Percentiles rank a stretch among this genome's conserved stretches.
Evolutionary conservation across 345 rosid species (phyloP).

Genomic region (Ricinus communis): DNA sequence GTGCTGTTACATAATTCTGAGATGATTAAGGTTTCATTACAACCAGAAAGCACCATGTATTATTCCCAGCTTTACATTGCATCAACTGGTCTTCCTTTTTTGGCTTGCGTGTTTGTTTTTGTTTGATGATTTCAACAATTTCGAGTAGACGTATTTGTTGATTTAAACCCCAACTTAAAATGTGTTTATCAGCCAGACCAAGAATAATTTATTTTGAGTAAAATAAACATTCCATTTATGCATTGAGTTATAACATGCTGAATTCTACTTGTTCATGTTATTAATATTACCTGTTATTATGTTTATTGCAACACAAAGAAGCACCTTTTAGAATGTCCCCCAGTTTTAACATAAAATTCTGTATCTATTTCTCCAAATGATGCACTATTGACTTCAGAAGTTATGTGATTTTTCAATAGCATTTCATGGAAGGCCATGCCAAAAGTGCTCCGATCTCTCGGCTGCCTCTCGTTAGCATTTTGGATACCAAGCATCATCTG

Average conservation of each 20-base stretch:
- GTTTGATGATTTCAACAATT: background rate
- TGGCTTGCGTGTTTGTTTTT: background rate
- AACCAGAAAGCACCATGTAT: too few relatives aligned
- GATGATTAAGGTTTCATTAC: too few relatives aligned
- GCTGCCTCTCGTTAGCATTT: conserved; percentile 73
- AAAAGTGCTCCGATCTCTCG: conserved; percentile 91
- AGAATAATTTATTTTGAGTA: background rate
- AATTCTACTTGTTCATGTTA: background rate
- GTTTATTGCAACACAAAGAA: background rate
- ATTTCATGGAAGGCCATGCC: conserved; percentile 99
- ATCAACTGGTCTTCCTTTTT: background rate
- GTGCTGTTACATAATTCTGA: too few relatives aligned
- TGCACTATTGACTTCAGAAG: conserved; percentile 11
- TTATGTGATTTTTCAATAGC: conserved; percentile 50
- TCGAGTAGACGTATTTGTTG: too few relatives aligned
- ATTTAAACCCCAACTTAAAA: too few relatives aligned
- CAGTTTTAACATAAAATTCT: background rate
- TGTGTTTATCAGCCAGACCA: too few relatives aligned
- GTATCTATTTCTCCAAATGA: background rate
- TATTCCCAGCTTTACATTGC: background rate
- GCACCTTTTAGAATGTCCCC: background rate
- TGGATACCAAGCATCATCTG: conserved; percentile 67
- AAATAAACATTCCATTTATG: background rate
- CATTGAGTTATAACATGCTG: too few relatives aligned
- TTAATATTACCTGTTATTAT: background rate